Evolutionary conservation across 2,329 filamentous ascomycete species (phyloP), one percentile per base, ranked within the genome.

Genomic region (Aspergillus bombycis): DNA sequence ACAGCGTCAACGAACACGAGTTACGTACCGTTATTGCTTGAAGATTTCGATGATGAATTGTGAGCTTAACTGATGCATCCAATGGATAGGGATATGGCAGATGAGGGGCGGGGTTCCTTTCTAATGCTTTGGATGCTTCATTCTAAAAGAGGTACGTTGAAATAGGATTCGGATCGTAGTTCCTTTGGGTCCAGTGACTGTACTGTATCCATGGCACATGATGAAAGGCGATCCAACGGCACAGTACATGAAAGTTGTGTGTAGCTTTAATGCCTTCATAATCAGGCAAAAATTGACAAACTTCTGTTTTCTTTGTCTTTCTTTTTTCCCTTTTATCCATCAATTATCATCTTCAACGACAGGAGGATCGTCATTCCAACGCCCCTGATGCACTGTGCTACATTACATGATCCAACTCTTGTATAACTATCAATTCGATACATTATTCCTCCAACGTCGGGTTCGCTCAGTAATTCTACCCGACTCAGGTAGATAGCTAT

Each of bases 401-500:
- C 43, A n/a, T 45, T 55, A 28, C 28, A n/a, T 57, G 23, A 30
- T 59, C 56, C 30, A 36, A 21, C 8, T 45, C 34, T 32, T 43
- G 36, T 38, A 32, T 55, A 28, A 3, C 26, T 28, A 28, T 38
- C 19, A 38, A 19, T 23, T 38, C 23, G 36, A 55, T 55, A 23
- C 21, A 41, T n/a, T 38, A 26, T 23, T 23, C 32, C 34, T 19
- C 52, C 21, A 16, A 38, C n/a, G 11, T n/a, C 34, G 32, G 21
- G 52, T 19, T 38, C 52, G 32, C 52, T 38, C 52, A 11, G 52
- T 55, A 38, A 38, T 55, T 55, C 30, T 38, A 30, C 43, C 58
- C 11, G 32, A 46, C 23, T 52, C 12, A 28, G 30, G 45, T 34
- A 21, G 41, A 36, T 41, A 50, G 32, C 21, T 28, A 79, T 79